phyloP scores from a whole-genome alignment of 768 basidiomycete species.

The Sporobolomyces roseus region DNA sequence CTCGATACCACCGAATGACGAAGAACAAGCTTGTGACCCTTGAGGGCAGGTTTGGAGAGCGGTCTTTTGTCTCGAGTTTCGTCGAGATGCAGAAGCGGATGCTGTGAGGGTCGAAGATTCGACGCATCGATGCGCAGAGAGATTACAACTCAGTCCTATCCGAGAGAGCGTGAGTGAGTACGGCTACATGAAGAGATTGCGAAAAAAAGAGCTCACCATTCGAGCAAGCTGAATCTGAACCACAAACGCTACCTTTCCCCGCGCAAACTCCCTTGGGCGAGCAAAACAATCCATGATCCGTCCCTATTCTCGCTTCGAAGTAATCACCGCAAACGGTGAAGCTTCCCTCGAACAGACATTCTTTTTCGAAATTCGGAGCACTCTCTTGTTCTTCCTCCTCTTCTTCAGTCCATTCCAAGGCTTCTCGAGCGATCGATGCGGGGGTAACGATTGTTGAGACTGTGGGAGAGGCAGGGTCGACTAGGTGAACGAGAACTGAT shows the following conservation, averaged over 20 bases:
- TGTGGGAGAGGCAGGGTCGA: constrained; percentile 29
- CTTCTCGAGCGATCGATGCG: background rate
- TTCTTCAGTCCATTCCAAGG: background rate
- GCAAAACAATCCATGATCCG: constrained; percentile 18
- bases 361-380: constrained; percentile 20
- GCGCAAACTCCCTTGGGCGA: constrained; percentile 6
- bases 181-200: background rate
- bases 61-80: constrained; percentile 10
- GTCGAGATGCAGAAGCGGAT: constrained; percentile 4
- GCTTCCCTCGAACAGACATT: constrained; percentile 5
- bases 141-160: constrained; percentile 36
- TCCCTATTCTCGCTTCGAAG: constrained; percentile 10
- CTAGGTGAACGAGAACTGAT: constrained; percentile 29
- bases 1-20: constrained; percentile 32
- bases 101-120: background rate
- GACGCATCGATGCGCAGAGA: constrained; percentile 25
- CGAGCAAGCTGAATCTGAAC: background rate
- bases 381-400: constrained; percentile 10
- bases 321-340: constrained; percentile 34
- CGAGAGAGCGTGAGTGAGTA: background rate
- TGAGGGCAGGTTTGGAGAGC: constrained; percentile 25
- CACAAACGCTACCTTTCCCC: constrained; percentile 19
- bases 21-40: constrained; percentile 20
- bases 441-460: constrained; percentile 12
- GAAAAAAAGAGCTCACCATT: background rate